Percentiles rank a stretch among this genome's conserved stretches.
These are phyloP conservation scores for Talaromyces proteolyticus DNA, from an alignment of 495 filamentous ascomycete species.

Conservation along the genomic window DNA sequence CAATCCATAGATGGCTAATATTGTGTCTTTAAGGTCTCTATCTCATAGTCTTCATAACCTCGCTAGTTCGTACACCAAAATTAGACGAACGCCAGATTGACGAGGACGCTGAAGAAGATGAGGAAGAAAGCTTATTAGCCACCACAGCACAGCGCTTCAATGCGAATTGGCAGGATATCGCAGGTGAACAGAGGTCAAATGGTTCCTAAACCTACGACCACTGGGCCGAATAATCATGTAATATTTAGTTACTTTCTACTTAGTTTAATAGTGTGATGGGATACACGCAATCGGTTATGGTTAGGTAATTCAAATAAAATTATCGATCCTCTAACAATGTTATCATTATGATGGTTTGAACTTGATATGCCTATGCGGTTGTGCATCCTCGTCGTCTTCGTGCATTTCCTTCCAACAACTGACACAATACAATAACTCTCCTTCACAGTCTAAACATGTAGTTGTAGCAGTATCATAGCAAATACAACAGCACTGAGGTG, in stretches of 20 bases:
- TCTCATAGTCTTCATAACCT: constrained; percentile 66
- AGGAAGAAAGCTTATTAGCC: constrained; percentile 87
- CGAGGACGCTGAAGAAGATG: constrained; percentile 87
- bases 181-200: constrained; percentile 29
- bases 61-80: constrained; percentile 73
- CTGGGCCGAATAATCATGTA: no score
- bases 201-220: no score
- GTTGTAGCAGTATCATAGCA: constrained; percentile 5
- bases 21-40: constrained; percentile 65
- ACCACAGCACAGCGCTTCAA: constrained; percentile 73
- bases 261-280: not conserved
- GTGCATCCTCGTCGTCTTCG: not conserved
- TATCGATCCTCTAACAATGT: no score
- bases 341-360: not conserved
- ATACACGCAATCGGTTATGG: not conserved
- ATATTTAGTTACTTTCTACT: not conserved
- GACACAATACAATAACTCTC: constrained; percentile 6
- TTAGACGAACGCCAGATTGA: constrained; percentile 69
- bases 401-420: constrained; percentile 9
- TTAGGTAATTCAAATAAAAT: no score
- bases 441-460: constrained; percentile 6
- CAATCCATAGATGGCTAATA: no score
- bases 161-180: constrained; percentile 86
- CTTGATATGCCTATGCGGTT: constrained; percentile 3
- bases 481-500: constrained; percentile 4